phyloP scores from a whole-genome alignment of 176 grass and related monocot genomes.

The Eragrostis curvula region DNA sequence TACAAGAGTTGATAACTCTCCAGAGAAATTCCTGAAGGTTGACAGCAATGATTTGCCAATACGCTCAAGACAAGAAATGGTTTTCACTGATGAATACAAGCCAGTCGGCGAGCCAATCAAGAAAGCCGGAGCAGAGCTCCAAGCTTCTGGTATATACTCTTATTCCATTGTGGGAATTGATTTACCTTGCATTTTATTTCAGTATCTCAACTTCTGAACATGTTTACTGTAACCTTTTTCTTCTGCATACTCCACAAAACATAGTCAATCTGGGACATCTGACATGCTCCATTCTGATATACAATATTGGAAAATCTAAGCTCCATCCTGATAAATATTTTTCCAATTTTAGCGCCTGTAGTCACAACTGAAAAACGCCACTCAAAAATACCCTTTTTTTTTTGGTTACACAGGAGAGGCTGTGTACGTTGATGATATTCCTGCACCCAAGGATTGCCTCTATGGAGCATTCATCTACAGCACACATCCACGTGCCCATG shows the following conservation, averaged over 20 bases:
- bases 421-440: slow-evolving; percentile 86
- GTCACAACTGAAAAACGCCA: not conserved
- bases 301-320: not conserved
- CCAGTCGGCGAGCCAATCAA: slow-evolving; percentile 73
- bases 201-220: slow-evolving; percentile 19
- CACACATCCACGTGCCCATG: slow-evolving; percentile 64
- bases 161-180: not conserved
- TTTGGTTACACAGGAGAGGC: slow-evolving; percentile 69
- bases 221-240: not conserved
- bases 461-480: slow-evolving; percentile 92
- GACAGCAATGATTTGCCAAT: slow-evolving; percentile 37
- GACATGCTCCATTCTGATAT: not conserved
- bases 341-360: not conserved
- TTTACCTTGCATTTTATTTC: not conserved
- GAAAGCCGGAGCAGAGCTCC: slow-evolving; percentile 70
- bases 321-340: too few species aligned
- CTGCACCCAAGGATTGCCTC: slow-evolving; percentile 82
- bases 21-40: not conserved
- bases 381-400: not conserved
- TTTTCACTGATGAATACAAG: slow-evolving; percentile 64
- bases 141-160: slow-evolving; percentile 83
- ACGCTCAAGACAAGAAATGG: slow-evolving; percentile 63
- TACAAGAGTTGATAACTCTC: not conserved
- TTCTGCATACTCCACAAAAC: not conserved
- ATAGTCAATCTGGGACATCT: not conserved